These are phyloP conservation scores for Aureobasidium sp. DNA, from an alignment of 2,329 filamentous ascomycete species.

Conservation along the genomic window DNA sequence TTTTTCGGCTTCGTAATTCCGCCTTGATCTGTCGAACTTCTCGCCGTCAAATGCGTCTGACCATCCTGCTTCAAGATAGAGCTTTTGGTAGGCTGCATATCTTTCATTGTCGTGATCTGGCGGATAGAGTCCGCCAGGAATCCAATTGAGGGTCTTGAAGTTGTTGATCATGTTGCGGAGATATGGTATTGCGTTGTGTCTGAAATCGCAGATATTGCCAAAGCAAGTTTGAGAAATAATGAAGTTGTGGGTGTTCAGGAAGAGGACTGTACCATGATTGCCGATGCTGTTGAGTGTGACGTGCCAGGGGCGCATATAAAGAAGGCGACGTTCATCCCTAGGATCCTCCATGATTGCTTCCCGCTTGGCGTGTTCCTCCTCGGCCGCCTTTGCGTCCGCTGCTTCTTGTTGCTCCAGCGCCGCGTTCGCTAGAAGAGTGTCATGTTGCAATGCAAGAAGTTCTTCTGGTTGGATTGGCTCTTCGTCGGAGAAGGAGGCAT, in stretches of 20 bases:
- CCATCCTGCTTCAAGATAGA: neutral
- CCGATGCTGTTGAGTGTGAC: slow-evolving; percentile 4
- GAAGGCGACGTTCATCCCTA: neutral
- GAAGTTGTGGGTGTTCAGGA: slow-evolving; percentile 10
- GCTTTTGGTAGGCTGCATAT: neutral
- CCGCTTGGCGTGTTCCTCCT: neutral
- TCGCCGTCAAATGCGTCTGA: neutral
- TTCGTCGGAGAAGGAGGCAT: neutral
- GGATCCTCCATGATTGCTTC: neutral
- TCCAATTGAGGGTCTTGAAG: neutral
- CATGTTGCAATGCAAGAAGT: neutral
- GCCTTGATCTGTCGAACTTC: neutral
- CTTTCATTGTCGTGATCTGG: neutral
- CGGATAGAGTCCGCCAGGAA: slow-evolving; percentile 9
- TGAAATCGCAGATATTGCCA: slow-evolving; percentile 5
- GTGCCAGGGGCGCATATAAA: slow-evolving; percentile 13
- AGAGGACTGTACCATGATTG: slow-evolving; percentile 11
- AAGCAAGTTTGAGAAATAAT: neutral
- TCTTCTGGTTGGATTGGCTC: neutral
- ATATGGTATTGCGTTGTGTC: neutral
- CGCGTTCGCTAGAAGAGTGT: neutral
- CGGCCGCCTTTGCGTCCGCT: neutral
- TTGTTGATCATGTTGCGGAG: neutral
- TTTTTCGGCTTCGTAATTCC: neutral
- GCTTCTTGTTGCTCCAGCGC: neutral